Evolutionary conservation across 306 rosid species (phyloP).

Genomic region (Dryas drummondii): DNA sequence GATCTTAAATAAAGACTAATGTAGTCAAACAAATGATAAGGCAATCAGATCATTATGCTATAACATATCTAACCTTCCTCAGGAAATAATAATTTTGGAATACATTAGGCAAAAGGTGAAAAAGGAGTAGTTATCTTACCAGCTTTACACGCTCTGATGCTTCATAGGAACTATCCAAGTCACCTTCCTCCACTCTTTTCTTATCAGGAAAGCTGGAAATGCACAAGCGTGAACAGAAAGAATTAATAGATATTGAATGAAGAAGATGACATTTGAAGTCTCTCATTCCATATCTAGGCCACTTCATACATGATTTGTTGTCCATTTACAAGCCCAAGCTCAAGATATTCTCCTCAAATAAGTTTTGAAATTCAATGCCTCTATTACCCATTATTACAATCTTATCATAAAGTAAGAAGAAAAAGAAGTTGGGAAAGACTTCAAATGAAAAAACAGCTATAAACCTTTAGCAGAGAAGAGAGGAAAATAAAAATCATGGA

Average conservation of each 20-base stretch:
- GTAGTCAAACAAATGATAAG: background rate
- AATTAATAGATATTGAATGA: conserved; percentile 19
- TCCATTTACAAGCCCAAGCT: conserved; percentile 10
- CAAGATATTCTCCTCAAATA: conserved; percentile 8
- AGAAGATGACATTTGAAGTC: conserved; percentile 15
- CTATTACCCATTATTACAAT: background rate
- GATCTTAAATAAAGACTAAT: background rate
- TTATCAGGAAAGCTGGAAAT: conserved; percentile 71
- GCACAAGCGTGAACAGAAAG: conserved; percentile 29
- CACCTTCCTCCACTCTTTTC: conserved; percentile 49
- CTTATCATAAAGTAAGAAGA: background rate
- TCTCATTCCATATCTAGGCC: conserved; percentile 5
- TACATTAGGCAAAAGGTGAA: background rate
- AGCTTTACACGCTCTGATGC: conserved; percentile 51
- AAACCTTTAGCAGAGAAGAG: background rate
- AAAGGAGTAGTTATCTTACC: conserved; percentile 46
- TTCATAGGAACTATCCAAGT: conserved; percentile 42
- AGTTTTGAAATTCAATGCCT: background rate
- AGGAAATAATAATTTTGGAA: background rate
- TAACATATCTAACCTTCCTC: background rate
- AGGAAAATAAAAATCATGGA: background rate
- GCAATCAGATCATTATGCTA: background rate
- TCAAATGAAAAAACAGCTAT: background rate
- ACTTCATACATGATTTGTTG: conserved; percentile 17
- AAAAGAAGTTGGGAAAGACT: background rate